Base-by-base conservation (phyloP, 139 green algal genomes). In the Penium margaritaceum region DNA sequence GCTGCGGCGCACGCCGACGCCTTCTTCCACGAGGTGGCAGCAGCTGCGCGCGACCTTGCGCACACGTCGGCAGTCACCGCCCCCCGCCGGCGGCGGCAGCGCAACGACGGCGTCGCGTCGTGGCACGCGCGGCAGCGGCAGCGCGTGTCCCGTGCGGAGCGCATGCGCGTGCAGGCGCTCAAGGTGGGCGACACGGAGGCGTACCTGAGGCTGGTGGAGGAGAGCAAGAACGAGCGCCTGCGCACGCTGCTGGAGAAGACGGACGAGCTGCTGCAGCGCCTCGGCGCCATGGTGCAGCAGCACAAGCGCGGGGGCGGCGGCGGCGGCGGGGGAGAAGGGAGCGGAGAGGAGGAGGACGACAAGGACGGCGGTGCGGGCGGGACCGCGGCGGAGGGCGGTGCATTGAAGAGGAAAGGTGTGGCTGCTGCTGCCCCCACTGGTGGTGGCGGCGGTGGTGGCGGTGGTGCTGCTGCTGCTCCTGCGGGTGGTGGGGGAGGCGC, bases 181-280 rank as follows among this genome's bases (percentile, higher is more conserved):
- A 85, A 85, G 36, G 68, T 70, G 3, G 85, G 89, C 57, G 87
- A 96, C 70, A 77, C 95, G 74, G 74, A 87, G 17, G 85, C 79
- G 0, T 97, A 97, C 77, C 74, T 92, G 5, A 66, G 76, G 21
- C 70, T 96, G 29, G 72, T 80, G 15, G 75, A 74, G 32, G 81
- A 82, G 32, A 76, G 67, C 61, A 84, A 84, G 36, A 84, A 83
- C 36, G 77, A 81, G 44, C 54, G 67, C 43, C 65, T 87, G 14
- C 65, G 74, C 9, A 74, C 77, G 19, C 77, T 85, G 9, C 78
- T 95, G 63, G 71, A 78, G 6, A 88, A 94, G 37, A 99, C 94
- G 1, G 93, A 98, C 76, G 84, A 90, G 38, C 97, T 98, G 84
- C 83, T 99, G 29, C 75, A 95, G 72, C 80, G 84, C 34, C 91